These are phyloP conservation scores for Lumnitzera littorea DNA, from an alignment of 345 rosid species.

Conservation along the genomic window DNA sequence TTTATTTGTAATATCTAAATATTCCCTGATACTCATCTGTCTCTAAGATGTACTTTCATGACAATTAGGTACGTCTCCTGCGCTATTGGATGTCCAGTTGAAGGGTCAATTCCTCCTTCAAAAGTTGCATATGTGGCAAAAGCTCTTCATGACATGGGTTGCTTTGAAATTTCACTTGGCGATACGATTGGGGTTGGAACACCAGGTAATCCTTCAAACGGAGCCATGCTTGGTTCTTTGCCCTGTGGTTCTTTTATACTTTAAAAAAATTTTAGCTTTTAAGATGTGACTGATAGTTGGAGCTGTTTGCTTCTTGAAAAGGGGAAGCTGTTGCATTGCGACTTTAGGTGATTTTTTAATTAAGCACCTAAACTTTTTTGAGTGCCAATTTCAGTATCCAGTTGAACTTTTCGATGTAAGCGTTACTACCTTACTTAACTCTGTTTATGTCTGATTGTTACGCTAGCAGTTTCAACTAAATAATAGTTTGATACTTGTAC, in stretches of 20 bases:
- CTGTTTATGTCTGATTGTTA: too few relatives aligned
- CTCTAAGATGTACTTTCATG: background rate
- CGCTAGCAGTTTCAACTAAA: too few relatives aligned
- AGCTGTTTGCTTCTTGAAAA: too few relatives aligned
- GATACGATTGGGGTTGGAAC: slow-evolving; percentile 93
- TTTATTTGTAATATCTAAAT: too few relatives aligned
- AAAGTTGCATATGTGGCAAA: slow-evolving; percentile 88
- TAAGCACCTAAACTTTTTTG: too few relatives aligned
- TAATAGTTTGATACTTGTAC: too few relatives aligned
- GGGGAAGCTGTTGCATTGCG: background rate
- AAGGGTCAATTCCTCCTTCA: slow-evolving; percentile 61
- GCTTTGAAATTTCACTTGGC: slow-evolving; percentile 85
- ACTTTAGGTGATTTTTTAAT: too few relatives aligned
- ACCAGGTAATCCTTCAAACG: slow-evolving; percentile 52
- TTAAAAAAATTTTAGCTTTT: background rate
- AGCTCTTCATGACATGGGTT: slow-evolving; percentile 86
- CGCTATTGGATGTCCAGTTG: slow-evolving; percentile 86
- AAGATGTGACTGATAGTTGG: too few relatives aligned
- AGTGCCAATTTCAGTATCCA: too few relatives aligned
- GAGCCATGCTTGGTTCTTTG: too few relatives aligned
- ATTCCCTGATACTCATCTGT: background rate
- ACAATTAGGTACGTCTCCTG: slow-evolving; percentile 79
- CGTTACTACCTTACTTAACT: too few relatives aligned
- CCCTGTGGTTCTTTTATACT: background rate
- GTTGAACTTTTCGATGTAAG: too few relatives aligned